A percentile compares a stretch with the other conserved stretches of the same genome.
Conservation (phyloP, 345 rosid genomes). For the Eucalyptus victrix region DNA sequence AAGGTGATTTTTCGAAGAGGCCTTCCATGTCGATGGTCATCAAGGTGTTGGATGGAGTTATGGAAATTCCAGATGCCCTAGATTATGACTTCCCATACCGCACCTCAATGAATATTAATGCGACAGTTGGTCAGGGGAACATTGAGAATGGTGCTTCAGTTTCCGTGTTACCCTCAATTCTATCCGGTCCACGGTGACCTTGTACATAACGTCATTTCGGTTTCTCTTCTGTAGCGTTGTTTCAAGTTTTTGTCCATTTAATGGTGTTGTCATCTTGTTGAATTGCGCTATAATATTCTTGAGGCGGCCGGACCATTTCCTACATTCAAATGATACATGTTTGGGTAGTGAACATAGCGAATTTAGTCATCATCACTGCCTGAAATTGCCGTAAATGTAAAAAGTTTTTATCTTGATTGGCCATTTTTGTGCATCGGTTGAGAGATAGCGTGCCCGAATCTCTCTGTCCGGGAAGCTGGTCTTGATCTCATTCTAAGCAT, state of each 20-base stretch:
- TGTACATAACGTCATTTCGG: neutral
- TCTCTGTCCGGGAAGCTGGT: neutral
- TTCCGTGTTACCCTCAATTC: neutral
- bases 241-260: neutral
- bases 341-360: neutral
- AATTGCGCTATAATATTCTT: neutral
- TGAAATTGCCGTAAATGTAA: neutral
- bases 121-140: neutral
- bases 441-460: fast-evolving
- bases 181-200: neutral
- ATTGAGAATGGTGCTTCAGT: neutral
- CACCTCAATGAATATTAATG: neutral
- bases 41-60: conserved; percentile 4
- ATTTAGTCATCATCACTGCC: neutral
- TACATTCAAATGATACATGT: neutral
- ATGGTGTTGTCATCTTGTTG: neutral
- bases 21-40: neutral
- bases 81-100: neutral
- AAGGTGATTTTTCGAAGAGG: neutral
- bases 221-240: neutral
- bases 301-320: neutral
- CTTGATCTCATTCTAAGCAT: neutral
- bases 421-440: neutral
- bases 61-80: neutral
- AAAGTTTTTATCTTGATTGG: neutral